Conservation (phyloP, 2,329 filamentous ascomycete genomes). For the Verticillium albo-atrum region DNA sequence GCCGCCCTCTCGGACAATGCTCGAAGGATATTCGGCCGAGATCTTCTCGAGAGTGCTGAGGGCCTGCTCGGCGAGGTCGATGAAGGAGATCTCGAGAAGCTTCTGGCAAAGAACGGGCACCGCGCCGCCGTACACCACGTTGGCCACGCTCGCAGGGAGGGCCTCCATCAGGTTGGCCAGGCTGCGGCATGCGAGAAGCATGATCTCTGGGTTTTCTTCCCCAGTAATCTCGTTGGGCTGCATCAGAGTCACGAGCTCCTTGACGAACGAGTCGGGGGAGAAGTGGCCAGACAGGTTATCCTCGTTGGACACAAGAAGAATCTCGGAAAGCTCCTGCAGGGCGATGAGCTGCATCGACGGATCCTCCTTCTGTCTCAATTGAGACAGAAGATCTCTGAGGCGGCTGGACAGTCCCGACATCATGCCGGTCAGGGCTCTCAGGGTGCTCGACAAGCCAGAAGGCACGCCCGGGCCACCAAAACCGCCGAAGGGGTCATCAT, state of each 20-base stretch:
- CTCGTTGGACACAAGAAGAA: conserved; percentile 91
- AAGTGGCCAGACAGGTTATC: conserved; percentile 95
- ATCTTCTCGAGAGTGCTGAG: conserved; percentile 97
- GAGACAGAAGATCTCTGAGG: conserved; percentile 71
- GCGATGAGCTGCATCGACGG: conserved; percentile 86
- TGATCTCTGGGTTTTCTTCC: conserved; percentile 92
- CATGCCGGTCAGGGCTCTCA: conserved; percentile 85
- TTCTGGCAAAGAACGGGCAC: conserved; percentile 94
- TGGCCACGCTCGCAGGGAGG: conserved; percentile 84
- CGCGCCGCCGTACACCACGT: conserved; percentile 95
- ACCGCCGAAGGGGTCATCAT: conserved; percentile 58
- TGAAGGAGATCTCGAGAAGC: conserved; percentile 91
- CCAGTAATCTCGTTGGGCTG: conserved; percentile 76
- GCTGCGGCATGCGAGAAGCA: conserved; percentile 93
- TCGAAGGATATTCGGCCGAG: conserved; percentile 89
- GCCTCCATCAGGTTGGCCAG: conserved; percentile 98
- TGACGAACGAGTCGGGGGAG: conserved; percentile 89
- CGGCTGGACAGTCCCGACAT: conserved; percentile 85
- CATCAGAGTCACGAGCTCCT: conserved; percentile 90
- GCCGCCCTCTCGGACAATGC: conserved; percentile 93
- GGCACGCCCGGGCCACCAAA: conserved; percentile 65
- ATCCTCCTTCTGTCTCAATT: conserved; percentile 78
- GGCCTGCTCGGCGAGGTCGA: conserved; percentile 95
- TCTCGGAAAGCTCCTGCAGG: conserved; percentile 87
- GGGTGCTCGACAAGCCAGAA: conserved; percentile 69